A percentile compares a stretch with the other conserved stretches of the same genome.
phyloP scores from a whole-genome alignment of 805 yeast species.

The Candida dajiaensis region DNA sequence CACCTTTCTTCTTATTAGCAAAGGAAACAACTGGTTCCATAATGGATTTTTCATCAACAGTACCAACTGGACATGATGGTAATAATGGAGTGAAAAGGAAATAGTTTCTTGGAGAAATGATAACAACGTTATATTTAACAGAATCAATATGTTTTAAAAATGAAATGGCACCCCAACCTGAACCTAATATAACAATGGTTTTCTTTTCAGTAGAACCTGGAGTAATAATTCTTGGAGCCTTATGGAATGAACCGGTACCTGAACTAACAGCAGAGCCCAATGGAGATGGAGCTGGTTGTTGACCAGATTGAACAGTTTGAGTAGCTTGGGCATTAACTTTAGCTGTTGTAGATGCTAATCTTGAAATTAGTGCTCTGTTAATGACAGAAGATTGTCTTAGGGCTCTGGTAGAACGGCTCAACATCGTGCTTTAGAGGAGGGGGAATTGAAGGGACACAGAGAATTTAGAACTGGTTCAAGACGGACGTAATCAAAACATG shows the following conservation, averaged over 20 bases:
- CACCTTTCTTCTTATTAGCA: slow-evolving; percentile 73
- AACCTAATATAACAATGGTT: slow-evolving; percentile 61
- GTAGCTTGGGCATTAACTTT: neutral
- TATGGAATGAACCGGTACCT: slow-evolving; percentile 33
- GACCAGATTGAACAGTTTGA: neutral
- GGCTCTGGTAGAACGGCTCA: neutral
- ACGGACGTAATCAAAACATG: no score
- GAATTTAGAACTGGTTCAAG: no score
- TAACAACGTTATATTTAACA: slow-evolving; percentile 79
- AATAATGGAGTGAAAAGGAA: slow-evolving; percentile 89
- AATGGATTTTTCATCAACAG: slow-evolving; percentile 83
- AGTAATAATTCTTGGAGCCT: slow-evolving; percentile 35
- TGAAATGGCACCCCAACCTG: slow-evolving; percentile 95
- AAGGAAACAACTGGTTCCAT: slow-evolving; percentile 90
- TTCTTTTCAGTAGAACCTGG: slow-evolving; percentile 36
- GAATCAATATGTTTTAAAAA: slow-evolving; percentile 81
- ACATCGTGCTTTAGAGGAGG: neutral
- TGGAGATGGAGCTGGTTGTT: neutral
- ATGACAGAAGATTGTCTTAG: neutral
- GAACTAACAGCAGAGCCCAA: slow-evolving; percentile 17
- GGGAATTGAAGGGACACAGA: neutral
- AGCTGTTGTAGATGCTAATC: neutral
- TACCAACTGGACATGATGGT: slow-evolving; percentile 92
- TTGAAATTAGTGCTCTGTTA: neutral
- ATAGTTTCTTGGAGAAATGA: slow-evolving; percentile 90